Evolutionary conservation across 108 stramenopile species (phyloP), one percentile per base, ranked within the genome.

Genomic region (Mediolabrus comicus): DNA sequence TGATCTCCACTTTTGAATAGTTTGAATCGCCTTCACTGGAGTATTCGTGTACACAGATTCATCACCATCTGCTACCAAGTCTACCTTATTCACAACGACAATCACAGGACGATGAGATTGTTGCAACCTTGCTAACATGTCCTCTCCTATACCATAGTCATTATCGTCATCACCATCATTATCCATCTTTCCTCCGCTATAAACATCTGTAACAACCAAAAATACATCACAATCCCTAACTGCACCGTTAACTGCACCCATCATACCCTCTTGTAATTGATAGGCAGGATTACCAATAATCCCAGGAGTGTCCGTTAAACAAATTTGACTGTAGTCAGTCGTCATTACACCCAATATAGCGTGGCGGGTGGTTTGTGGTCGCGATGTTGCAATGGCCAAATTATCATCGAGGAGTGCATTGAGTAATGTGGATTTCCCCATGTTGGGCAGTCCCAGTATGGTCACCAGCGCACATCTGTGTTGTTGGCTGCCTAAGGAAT

Each of bases 331-430:
- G 26, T 72, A 54, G n/a, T 74, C 49, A 17, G 79, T 83, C 12
- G 92, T 88, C 63, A 95, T 51, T 9, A 97, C 79, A 6, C 94
- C 96, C 31, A 94, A 53, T 49, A 95, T 95, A 22, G 94, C 84
- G 61, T 95, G 94, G 9, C 95, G 85, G 24, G 96, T 97, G 25
- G 96, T 97, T 70, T 97, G 96, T 0, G 95, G 94, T 52, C 93
- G 84, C 17, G 67, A 60, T 8, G 93, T 94, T 24, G 92, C 84
- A 65, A 93, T 86, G 75, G 87, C 91, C 26, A 97, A 67, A 43
- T 82, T 65, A 49, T 91, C 81, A 59, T 87, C 67, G 25, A 97
- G 53, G 31, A 97, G 71, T 0, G 90, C 87, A 70, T 97, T 97
- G 60, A 95, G 62, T 16, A 97, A 58, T 0, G 96, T 97, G 13